Percentiles rank a stretch among this genome's conserved stretches.
phyloP scores from a whole-genome alignment of 2,329 filamentous ascomycete species.

The Chrysoporthe austroafricana region DNA sequence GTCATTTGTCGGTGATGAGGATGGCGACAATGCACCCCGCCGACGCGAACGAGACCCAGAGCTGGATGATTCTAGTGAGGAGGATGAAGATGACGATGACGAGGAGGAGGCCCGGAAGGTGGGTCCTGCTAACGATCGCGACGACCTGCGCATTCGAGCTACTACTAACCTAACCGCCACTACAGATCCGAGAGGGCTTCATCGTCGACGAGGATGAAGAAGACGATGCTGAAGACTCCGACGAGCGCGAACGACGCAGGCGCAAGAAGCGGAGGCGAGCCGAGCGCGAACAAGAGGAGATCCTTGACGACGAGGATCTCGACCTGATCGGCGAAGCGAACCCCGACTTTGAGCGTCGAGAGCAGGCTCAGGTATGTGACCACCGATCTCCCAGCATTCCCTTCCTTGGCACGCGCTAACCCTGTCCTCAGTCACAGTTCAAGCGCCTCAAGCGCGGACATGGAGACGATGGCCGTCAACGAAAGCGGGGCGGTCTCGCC shows the following conservation, averaged over 20 bases:
- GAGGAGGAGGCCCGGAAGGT: constrained; percentile 82
- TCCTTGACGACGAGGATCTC: constrained; percentile 93
- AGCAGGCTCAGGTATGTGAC: constrained; percentile 35
- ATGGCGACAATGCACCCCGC: constrained; percentile 71
- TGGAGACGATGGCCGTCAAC: constrained; percentile 70
- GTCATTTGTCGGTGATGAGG: constrained; percentile 77
- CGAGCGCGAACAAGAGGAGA: constrained; percentile 83
- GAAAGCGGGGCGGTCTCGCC: constrained; percentile 72
- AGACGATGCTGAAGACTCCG: constrained; percentile 64
- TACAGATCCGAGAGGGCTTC: constrained; percentile 87
- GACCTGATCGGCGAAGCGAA: constrained; percentile 89
- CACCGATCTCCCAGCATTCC: background rate
- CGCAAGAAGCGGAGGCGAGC: constrained; percentile 75
- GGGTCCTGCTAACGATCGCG: background rate
- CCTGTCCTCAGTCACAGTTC: constrained; percentile 74
- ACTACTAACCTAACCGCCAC: constrained; percentile 11
- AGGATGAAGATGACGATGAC: constrained; percentile 91
- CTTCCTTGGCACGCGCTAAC: constrained; percentile 11
- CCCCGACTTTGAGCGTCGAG: constrained; percentile 69
- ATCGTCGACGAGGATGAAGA: constrained; percentile 92
- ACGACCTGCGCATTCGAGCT: background rate
- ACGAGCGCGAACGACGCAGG: constrained; percentile 61
- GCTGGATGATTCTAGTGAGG: constrained; percentile 85
- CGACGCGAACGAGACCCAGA: constrained; percentile 50
- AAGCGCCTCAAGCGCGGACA: constrained; percentile 95